Evolutionary conservation across 2,329 filamentous ascomycete genomes (phyloP), one percentile per base, ranked within the genome.

Genomic region (Arthroderma sp.): DNA sequence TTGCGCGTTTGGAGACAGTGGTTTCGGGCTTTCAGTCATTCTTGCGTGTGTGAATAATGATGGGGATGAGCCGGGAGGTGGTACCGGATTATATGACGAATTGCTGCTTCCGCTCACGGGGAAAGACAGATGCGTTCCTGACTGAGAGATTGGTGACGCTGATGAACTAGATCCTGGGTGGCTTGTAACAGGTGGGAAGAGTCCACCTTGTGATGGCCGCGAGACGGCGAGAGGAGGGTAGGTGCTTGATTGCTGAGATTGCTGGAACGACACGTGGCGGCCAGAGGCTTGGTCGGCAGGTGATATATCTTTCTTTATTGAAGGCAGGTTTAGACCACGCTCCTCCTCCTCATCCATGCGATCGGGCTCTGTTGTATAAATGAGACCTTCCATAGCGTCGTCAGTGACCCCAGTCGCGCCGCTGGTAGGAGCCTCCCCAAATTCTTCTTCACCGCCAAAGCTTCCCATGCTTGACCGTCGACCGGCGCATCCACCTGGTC

Each of bases 401-500:
- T 77, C 72, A 15, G 31, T 33, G 5, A 43, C 40, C 15, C 36
- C 9, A 5, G 43, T 41, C 4, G 65, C 62, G 41, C 67, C 65
- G 32, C 57, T 66, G 15, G 67, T 65, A 29, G 59, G 62, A 49
- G 67, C 61, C 30, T 69, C 66, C 0, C 58, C 61, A 47, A 78
- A 71, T 39, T 91, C 84, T 44, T 88, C 85, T 32, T 87, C 83
- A 11, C 82, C 80, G 29, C 78, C 82, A 61, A 87, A 93, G 59
- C 81, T 81, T 37, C 82, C 81, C 74, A 87, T 81, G 56, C 88
- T 95, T 34, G 86, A 81, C 52, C 91, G 76, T 46, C 91, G 79
- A 46, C 91, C 91, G 8, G 93, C 91, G 65, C 91, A 98, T 40
- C 91, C 91, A 44, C 91, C 91, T 44, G 88, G 84, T 31, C 91